Conservation (phyloP, 2,329 filamentous ascomycete genomes). For the Calonectria pauciramosa region DNA sequence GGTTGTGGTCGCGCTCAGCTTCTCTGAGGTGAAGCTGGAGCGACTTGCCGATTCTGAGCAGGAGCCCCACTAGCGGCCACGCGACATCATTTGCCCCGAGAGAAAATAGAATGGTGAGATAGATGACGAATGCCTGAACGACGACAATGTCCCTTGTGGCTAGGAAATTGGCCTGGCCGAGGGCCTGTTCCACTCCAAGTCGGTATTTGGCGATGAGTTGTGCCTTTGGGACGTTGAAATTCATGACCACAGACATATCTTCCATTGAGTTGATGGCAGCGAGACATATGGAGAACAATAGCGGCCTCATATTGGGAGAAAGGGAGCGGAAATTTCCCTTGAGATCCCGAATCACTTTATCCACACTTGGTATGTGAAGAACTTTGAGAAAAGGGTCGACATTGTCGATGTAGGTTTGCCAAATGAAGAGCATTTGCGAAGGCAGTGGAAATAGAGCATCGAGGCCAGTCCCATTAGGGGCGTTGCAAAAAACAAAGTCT, state of each 20-base stretch:
- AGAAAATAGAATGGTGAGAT: conserved; percentile 39
- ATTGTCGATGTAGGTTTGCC: conserved; percentile 47
- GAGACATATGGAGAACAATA: conserved; percentile 46
- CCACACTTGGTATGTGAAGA: conserved; percentile 39
- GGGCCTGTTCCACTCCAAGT: conserved; percentile 41
- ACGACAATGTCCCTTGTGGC: conserved; percentile 38
- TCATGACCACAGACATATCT: conserved; percentile 32
- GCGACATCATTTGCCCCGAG: conserved; percentile 39
- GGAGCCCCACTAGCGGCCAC: conserved; percentile 41
- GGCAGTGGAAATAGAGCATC: conserved; percentile 43
- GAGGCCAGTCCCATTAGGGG: conserved; percentile 18
- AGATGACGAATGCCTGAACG: conserved; percentile 46
- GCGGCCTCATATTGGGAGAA: conserved; percentile 33
- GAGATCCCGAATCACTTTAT: conserved; percentile 30
- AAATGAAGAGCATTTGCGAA: conserved; percentile 47
- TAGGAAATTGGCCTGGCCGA: conserved; percentile 42
- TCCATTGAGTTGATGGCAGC: conserved; percentile 45
- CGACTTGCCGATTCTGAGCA: conserved; percentile 43
- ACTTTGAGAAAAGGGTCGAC: conserved; percentile 51
- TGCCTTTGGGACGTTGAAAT: conserved; percentile 34
- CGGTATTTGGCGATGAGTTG: conserved; percentile 37
- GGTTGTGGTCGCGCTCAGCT: not conserved
- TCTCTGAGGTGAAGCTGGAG: conserved; percentile 34
- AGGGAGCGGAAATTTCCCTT: conserved; percentile 40
- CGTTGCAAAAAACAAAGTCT: conserved; percentile 39